Conservation (phyloP, 2,329 filamentous ascomycete species). For the Fusarium neocosmosporiellum region DNA sequence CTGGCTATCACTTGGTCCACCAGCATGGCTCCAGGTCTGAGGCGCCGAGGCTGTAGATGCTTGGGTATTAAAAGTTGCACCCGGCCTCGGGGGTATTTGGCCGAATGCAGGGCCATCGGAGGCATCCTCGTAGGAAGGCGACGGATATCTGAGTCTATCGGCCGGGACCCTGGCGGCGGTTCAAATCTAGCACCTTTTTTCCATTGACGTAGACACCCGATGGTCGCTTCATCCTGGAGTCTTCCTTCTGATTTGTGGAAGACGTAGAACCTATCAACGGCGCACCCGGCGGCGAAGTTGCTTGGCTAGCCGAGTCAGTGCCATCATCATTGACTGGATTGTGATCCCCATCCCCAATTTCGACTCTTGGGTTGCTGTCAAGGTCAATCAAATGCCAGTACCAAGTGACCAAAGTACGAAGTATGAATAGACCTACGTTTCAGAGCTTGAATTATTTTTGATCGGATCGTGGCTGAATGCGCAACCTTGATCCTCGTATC, state of each 20-base stretch:
- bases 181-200: constrained; percentile 49
- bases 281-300: not conserved
- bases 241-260: too few relatives aligned
- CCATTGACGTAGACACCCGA: constrained; percentile 54
- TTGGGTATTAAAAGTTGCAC: not conserved
- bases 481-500: constrained; percentile 91
- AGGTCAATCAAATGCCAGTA: too few relatives aligned
- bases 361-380: too few relatives aligned
- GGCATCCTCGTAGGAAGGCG: not conserved
- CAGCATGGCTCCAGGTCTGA: not conserved
- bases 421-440: constrained; percentile 57
- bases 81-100: not conserved
- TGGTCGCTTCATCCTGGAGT: constrained; percentile 48
- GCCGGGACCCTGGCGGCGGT: too few relatives aligned
- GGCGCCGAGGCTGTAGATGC: not conserved
- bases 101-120: not conserved
- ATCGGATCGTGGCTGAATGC: constrained; percentile 88
- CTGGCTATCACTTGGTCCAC: not conserved
- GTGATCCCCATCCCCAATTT: not conserved
- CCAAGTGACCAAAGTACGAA: constrained; percentile 3
- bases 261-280: not conserved
- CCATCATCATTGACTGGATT: not conserved
- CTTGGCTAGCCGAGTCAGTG: not conserved
- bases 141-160: constrained; percentile 11
- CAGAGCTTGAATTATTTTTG: constrained; percentile 62